Conservation (phyloP, 31 red algal species). For the Asparagopsis taxiformis region DNA sequence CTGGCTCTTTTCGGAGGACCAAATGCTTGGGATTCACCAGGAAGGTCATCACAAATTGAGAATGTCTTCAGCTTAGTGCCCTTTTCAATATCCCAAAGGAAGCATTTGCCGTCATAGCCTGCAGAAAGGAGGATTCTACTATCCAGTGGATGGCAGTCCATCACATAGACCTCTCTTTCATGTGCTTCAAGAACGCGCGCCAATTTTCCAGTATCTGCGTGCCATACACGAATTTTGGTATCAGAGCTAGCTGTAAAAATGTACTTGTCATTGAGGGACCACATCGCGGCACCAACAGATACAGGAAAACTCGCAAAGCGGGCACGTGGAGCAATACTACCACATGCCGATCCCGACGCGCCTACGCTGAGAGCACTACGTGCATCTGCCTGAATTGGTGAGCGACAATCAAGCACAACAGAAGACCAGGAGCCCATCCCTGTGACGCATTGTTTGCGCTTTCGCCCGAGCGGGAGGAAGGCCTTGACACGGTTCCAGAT, state of each 20-base stretch:
- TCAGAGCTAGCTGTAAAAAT: conserved; percentile 82
- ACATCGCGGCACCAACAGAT: conserved; percentile 74
- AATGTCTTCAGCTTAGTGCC: conserved; percentile 54
- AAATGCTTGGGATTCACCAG: conserved; percentile 13
- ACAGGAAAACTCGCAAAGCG: conserved; percentile 53
- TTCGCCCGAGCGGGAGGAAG: conserved; percentile 12
- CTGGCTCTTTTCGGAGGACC: conserved; percentile 26
- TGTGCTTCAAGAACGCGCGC: conserved; percentile 64
- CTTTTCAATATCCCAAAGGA: conserved; percentile 90
- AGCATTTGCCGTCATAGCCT: conserved; percentile 69
- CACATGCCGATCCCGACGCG: conserved; percentile 56
- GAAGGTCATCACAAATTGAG: conserved; percentile 37
- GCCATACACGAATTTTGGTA: conserved; percentile 83
- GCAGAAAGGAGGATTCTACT: conserved; percentile 74
- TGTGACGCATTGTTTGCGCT: conserved; percentile 30
- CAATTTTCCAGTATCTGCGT: conserved; percentile 65
- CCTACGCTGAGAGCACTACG: conserved; percentile 43
- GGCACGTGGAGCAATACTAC: conserved; percentile 71
- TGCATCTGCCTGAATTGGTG: conserved; percentile 56
- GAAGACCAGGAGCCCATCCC: conserved; percentile 78
- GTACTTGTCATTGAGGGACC: conserved; percentile 73
- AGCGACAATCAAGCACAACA: conserved; percentile 61
- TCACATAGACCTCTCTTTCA: conserved; percentile 64
- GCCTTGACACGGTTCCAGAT: conserved; percentile 85
- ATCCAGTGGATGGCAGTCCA: conserved; percentile 85